Base-by-base conservation (phyloP, 768 basidiomycete genomes). In the Calocybe gangraenosa region DNA sequence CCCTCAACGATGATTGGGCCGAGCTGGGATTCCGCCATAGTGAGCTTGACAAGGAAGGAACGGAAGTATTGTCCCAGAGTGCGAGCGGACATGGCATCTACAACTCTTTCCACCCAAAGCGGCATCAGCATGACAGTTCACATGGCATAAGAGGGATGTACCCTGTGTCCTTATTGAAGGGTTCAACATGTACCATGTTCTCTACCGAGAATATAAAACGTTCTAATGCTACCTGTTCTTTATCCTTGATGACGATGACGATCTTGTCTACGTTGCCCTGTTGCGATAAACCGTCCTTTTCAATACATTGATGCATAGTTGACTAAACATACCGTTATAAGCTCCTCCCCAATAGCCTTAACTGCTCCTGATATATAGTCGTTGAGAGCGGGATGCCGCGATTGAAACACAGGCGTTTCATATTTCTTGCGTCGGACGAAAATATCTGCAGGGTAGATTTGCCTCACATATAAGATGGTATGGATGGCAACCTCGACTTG, bases 401-500 rank as follows among this genome's bases (percentile, higher is more conserved):
- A 92, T 66, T 96, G 92, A 59, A 82, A 97, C 8, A 95, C 91
- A 0, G 91, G 87, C 0, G 86, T 86, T 48, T 91, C 82, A 62
- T 93, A 96, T 61, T 92, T 93, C 67, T 87, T 87, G 46, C 89
- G 76, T 33, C 92, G 77, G 31, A 87, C 74, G 60, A 98, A 98
- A 15, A 96, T 73, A 44, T 89, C 88, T 34, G 84, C 71, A 0
- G 94, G 95, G 57, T 97, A 98, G 40, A 98, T 74, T 53, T 88
- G 85, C 15, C 95, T 84, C 21, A 92, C 81, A 58, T 90, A 96
- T 4, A 98, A 76, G 50, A 98, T 91, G 3, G 84, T 84, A 59
- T 97, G 94, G 48, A 96, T 84, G 8, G 90, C 89, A 22, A 94
- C 88, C 60, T 98, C 95, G 54, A 98, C 95, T 98, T 28, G 57